Conservation (phyloP, 176 grass and related monocot species). For the Oropetium thomaeum region DNA sequence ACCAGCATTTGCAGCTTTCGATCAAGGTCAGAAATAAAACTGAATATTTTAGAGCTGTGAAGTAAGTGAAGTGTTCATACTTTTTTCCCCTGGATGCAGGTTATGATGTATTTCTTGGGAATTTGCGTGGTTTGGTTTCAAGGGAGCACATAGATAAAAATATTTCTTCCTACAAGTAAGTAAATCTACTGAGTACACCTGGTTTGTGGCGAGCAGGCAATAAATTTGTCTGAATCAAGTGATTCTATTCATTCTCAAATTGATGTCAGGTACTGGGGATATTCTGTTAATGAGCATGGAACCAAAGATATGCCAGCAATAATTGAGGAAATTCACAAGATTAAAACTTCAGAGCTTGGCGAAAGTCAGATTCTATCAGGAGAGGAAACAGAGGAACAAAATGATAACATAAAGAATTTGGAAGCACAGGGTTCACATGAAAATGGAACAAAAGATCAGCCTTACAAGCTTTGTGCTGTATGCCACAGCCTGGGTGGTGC, state of each 20-base stretch:
- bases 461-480: constrained; percentile 76
- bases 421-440: constrained; percentile 45
- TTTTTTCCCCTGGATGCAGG: constrained; percentile 40
- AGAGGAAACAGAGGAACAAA: constrained; percentile 34
- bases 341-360: constrained; percentile 75
- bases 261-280: constrained; percentile 80
- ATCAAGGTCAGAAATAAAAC: constrained; percentile 70
- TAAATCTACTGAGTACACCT: not conserved
- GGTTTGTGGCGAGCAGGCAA: not conserved
- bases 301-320: constrained; percentile 85
- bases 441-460: constrained; percentile 39
- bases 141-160: constrained; percentile 81
- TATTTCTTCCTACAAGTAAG: constrained; percentile 93
- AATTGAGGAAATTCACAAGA: constrained; percentile 91
- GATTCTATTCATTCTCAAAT: constrained; percentile 20
- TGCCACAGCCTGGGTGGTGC: constrained; percentile 95
- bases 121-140: constrained; percentile 91
- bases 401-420: constrained; percentile 22
- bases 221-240: not conserved
- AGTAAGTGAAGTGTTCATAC: constrained; percentile 2
- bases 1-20: constrained; percentile 95
- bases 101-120: constrained; percentile 98
- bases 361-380: constrained; percentile 20
- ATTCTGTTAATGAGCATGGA: constrained; percentile 97
- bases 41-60: constrained; percentile 17